These are phyloP conservation scores for Microstegium vimineum DNA, from an alignment of 176 grass and related monocot genomes.

Conservation along the genomic window DNA sequence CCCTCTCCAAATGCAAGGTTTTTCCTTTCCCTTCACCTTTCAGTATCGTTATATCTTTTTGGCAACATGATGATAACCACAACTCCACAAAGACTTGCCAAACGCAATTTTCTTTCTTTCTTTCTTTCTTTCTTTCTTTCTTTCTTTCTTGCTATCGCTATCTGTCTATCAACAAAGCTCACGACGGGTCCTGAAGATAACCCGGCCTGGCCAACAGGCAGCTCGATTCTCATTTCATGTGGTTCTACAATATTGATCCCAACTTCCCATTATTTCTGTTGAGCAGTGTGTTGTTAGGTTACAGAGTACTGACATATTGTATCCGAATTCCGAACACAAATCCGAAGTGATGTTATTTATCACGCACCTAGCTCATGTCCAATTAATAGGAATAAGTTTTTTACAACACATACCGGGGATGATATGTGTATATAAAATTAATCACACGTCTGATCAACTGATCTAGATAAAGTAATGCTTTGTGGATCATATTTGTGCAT, in stretches of 20 bases:
- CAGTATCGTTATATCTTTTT: background rate
- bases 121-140: background rate
- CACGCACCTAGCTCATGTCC: background rate
- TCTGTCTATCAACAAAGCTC: background rate
- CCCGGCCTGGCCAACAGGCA: background rate
- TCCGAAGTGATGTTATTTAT: background rate
- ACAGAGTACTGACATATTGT: background rate
- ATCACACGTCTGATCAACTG: background rate
- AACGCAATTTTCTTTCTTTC: background rate
- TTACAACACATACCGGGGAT: background rate
- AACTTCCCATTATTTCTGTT: background rate
- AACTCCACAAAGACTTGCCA: background rate
- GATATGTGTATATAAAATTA: background rate
- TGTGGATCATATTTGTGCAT: background rate
- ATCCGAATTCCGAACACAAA: background rate
- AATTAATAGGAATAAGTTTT: background rate
- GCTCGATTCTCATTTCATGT: constrained; percentile 13
- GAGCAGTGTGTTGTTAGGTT: background rate
- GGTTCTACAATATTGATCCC: background rate
- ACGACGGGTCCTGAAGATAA: background rate
- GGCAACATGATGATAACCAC: background rate
- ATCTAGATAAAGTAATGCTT: background rate
- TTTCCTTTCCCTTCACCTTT: background rate
- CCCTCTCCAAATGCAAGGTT: background rate
- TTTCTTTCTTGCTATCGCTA: background rate